Evolutionary conservation across 1,139 yeast species (phyloP), one percentile per base, ranked within the genome.

Genomic region (Spencermartinsiella ligniputridi): DNA sequence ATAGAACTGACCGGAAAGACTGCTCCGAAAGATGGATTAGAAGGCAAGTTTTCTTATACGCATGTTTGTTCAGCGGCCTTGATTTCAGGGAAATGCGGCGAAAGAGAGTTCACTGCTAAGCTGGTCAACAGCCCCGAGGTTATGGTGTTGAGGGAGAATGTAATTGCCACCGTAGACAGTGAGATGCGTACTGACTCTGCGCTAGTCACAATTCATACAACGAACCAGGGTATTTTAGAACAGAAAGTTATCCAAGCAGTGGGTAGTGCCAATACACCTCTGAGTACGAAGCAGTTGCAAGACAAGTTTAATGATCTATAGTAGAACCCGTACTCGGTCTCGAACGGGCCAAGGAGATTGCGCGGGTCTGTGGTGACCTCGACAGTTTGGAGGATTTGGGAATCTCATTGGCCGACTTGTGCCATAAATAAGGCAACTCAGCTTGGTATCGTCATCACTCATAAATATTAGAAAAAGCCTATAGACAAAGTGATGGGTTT

Each of bases 61-160:
- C 42, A 40, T 35, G 42, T 30, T 5, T 40, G 42, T 34, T 39
- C 42, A 4, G 42, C 42, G 3, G 42, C 42, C 17, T 16, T 40
- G 3, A 30, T 34, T 22, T 38, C 42, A 13, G 42, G 42, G 12
- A 40, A 40, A 20, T 40, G 42, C 27, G 42, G 42, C 9, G 42
- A 40, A 16, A 15, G 27, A 18, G 32, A 40, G 25, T 40, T 40
- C 33, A 37, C 39, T n/a, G 42, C 33, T 24, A 11, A n/a, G 3
- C 34, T 40, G 13, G 42, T 40, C 13, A 40, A 33, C 5, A 24
- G 21, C n/a, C 34, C 33, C n/a, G 39, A 12, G 12, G 27, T 34
- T 5, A 18, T 40, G 34, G 19, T 24, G 20, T 22, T 40, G 19
- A 20, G 42, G 6, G 12, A 9, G 15, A 40, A 40, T n/a, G 42